These are phyloP conservation scores for Colletotrichum aenigma DNA, from an alignment of 2,329 filamentous ascomycete species.

Conservation along the genomic window DNA sequence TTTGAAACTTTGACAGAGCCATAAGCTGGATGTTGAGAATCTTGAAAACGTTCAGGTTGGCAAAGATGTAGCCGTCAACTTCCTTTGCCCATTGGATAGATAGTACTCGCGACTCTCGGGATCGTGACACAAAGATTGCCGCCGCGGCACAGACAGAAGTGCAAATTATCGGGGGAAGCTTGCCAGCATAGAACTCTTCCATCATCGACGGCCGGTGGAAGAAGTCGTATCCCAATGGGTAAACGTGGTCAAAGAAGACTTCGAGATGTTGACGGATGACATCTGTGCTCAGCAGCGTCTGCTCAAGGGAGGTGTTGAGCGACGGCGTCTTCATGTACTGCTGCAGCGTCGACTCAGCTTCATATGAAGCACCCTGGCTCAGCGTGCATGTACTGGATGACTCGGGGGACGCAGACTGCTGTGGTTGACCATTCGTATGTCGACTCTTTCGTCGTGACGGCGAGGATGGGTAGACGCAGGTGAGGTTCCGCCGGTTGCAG, in stretches of 20 bases:
- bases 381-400: not conserved
- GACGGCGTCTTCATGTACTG: not conserved
- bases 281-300: not conserved
- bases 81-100: not conserved
- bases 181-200: not conserved
- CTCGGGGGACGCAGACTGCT: not conserved
- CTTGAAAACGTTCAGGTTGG: conserved; percentile 1
- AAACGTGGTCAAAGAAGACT: conserved; percentile 6
- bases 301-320: not conserved
- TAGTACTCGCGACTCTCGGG: not conserved
- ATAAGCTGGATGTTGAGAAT: not conserved
- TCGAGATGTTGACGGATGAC: conserved; percentile 8
- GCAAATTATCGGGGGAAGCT: not conserved
- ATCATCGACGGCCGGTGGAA: conserved; percentile 10
- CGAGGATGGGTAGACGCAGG: not conserved
- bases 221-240: conserved; percentile 3
- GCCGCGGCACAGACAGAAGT: not conserved
- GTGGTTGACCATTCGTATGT: not conserved
- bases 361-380: not conserved
- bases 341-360: not conserved
- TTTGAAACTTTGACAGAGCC: conserved; percentile 2
- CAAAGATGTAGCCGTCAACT: not conserved
- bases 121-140: not conserved
- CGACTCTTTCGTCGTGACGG: not conserved
- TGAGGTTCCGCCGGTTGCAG: not conserved